Base-by-base conservation (phyloP, 2,329 filamentous ascomycete genomes). In the Westerdykella sp. region DNA sequence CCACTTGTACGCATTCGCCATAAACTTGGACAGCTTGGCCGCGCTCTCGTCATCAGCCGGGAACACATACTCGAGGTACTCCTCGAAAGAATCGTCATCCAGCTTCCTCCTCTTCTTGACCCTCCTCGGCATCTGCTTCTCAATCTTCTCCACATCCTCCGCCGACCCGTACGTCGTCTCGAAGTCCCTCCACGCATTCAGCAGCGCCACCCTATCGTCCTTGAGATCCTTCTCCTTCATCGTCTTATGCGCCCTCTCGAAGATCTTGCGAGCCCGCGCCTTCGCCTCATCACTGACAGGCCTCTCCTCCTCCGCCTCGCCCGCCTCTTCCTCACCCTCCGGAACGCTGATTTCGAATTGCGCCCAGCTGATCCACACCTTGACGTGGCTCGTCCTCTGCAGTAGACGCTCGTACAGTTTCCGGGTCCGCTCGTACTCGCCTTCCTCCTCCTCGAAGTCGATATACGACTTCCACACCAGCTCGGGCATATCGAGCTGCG, bases 351-450 rank as follows among this genome's bases (percentile, higher is more conserved):
- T 87, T 69, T 98, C 93, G 62, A 98, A 97, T 66, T 94, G 87
- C n/a, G 93, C 93, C 70, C 91, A 98, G 66, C 87, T 91, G 68
- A 93, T 95, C 93, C 93, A 98, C 47, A 98, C 93, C 75, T 97
- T 98, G 74, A 96, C 89, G 63, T 98, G 93, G 60, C 93, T 84
- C n/a, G 93, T 95, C 80, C 94, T 96, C 59, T 87, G 76, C 35
- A 98, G 77, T 11, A 98, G 77, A 6, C 91, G 81, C 72, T 97
- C 91, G 70, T 97, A 98, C 36, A 98, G 73, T 3, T 73, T 72
- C 39, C 93, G 78, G 4, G 89, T 88, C 39, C 83, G 77, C 41
- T 89, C 87, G 67, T 91, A 96, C 67, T 96, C 88, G 59, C 83
- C 87, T 67, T 95, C 88, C 57, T 95, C 88, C 63, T 97, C 91